Evolutionary conservation across 2,329 filamentous ascomycete species (phyloP), one percentile per base, ranked within the genome.

Genomic region (Sclerotinia glacialis): DNA sequence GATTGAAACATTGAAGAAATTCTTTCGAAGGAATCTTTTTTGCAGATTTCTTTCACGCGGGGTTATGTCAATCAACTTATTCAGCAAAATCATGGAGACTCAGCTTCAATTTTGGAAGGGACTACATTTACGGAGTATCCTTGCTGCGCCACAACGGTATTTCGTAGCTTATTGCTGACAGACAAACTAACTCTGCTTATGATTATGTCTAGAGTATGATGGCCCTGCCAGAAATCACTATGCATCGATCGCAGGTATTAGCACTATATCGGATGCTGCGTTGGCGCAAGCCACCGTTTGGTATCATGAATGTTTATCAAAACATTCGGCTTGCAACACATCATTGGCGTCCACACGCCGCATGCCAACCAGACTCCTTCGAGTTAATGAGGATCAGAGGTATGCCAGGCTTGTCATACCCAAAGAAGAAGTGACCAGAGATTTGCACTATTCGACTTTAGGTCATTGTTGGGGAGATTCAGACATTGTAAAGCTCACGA

Each of bases 121-220:
- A n/a, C 16, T 14, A 5, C 18, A 1, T 23, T 44, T 8, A 3
- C 12, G 3, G 0, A 0, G 23, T 46, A 2, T 1, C 5, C 21
- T 11, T 59, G 28, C 3, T 52, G 0, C 23, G 46, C 7, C 31
- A 28, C 9, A 6, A 52, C 0, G 9, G 59, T 49, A 52, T 5
- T 26, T 49, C 12, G 8, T 37, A 34, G 28, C 16, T 12, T 40
- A 56, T 49, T 26, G 2, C 8, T 8, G 18, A 4, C n/a, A 21
- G 18, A 6, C 46, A 34, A 49, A 8, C 11, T 21, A 23, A 16
- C 31, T 26, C 5, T 52, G 11, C 44, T 62, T 40, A 62, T 37
- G 3, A 12, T 26, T n/a, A 46, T 37, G n/a, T 26, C 5, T 26
- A 62, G 46, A 40, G 5, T 50, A 26, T 26, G 44, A 12, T 21